Conservation (phyloP, 805 yeast genomes). For the Sugiyamaella mastotermitis region DNA sequence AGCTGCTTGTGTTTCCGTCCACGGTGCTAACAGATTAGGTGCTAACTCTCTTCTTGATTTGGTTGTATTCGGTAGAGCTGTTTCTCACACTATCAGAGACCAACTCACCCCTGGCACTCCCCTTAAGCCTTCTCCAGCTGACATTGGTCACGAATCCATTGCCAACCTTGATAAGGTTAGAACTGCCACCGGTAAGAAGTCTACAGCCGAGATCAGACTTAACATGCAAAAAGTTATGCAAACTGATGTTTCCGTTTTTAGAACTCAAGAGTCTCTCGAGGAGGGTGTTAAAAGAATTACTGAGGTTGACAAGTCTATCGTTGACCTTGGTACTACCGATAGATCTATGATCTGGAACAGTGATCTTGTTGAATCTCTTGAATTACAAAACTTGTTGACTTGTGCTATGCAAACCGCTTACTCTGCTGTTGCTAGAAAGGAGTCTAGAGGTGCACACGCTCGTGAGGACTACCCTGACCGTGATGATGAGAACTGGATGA, state of each 20-base stretch:
- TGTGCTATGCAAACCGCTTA: slow-evolving; percentile 95
- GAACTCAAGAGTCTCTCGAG: slow-evolving; percentile 86
- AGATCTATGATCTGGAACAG: slow-evolving; percentile 99
- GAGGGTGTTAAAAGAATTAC: slow-evolving; percentile 80
- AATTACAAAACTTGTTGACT: slow-evolving; percentile 91
- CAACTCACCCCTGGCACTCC: slow-evolving; percentile 84
- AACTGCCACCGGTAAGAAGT: slow-evolving; percentile 71
- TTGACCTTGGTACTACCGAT: slow-evolving; percentile 79
- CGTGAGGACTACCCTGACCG: slow-evolving; percentile 96
- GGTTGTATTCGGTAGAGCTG: slow-evolving; percentile 98
- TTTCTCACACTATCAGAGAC: slow-evolving; percentile 84
- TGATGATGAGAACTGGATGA: slow-evolving; percentile 97
- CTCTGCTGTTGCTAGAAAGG: slow-evolving; percentile 91
- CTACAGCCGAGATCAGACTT: slow-evolving; percentile 85
- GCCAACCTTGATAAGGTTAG: slow-evolving; percentile 86
- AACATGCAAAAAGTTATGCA: slow-evolving; percentile 97
- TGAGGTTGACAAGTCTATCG: slow-evolving; percentile 67
- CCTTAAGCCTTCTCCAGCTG: slow-evolving; percentile 73
- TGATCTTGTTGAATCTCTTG: slow-evolving; percentile 92
- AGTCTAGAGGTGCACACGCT: slow-evolving; percentile 99
- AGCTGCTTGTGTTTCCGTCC: slow-evolving; percentile 98
- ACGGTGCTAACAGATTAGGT: slow-evolving; percentile 98
- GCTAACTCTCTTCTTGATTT: slow-evolving; percentile 95
- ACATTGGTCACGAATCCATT: slow-evolving; percentile 82
- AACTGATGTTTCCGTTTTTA: slow-evolving; percentile 92